Evolutionary conservation across 2,329 filamentous ascomycete genomes (phyloP).

Genomic region (Nemania abortiva): DNA sequence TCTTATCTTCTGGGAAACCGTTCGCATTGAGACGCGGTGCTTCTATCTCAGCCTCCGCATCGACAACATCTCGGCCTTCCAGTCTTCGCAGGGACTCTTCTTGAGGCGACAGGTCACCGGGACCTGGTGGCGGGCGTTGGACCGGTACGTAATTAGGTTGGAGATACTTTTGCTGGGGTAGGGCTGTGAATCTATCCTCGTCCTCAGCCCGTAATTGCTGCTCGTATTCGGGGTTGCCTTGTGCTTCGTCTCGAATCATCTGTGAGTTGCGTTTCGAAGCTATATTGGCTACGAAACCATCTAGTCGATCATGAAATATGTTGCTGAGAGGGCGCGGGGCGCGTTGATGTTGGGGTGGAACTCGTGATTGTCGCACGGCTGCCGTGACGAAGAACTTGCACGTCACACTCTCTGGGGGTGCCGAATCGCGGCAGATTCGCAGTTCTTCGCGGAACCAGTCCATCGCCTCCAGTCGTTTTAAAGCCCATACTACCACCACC

Average conservation of each 20-base stretch:
- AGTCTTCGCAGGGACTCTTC: constrained; percentile 64
- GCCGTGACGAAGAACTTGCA: constrained; percentile 96
- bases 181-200: constrained; percentile 84
- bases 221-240: constrained; percentile 82
- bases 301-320: constrained; percentile 85
- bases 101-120: constrained; percentile 51
- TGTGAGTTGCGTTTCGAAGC: constrained; percentile 89
- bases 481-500: constrained; percentile 92
- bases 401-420: constrained; percentile 87
- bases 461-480: constrained; percentile 92
- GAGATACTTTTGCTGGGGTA: constrained; percentile 76
- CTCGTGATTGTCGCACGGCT: constrained; percentile 66
- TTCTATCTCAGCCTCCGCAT: constrained; percentile 54
- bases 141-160: constrained; percentile 63
- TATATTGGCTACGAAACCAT: constrained; percentile 87
- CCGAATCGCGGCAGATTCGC: constrained; percentile 88
- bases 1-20: constrained; percentile 53
- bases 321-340: constrained; percentile 76
- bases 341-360: constrained; percentile 51
- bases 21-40: constrained; percentile 37
- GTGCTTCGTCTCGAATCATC: constrained; percentile 83
- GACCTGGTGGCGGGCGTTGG: constrained; percentile 50
- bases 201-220: constrained; percentile 83
- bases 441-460: constrained; percentile 98
- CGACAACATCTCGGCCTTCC: constrained; percentile 61